phyloP scores from a whole-genome alignment of 2,329 filamentous ascomycete genomes.

The Emmonsia crescens region DNA sequence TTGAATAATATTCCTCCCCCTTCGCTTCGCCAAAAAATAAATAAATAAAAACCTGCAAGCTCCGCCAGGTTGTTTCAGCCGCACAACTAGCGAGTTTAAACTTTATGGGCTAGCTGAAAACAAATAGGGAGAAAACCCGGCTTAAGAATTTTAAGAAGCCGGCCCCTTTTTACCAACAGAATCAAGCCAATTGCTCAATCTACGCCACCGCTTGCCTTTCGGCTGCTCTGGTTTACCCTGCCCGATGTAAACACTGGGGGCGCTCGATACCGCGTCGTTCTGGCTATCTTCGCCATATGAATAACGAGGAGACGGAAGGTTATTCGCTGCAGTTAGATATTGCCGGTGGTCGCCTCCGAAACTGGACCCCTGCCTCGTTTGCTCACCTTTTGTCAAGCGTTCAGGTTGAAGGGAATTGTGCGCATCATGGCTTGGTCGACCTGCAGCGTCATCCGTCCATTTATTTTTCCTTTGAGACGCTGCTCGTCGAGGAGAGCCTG shows the following conservation, averaged over 20 bases:
- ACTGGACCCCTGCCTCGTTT: background rate
- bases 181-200: conserved; percentile 5
- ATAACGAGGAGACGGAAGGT: background rate
- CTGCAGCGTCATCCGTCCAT: background rate
- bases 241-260: background rate
- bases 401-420: background rate
- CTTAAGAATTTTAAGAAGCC: background rate
- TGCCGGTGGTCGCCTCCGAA: background rate
- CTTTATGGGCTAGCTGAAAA: too few relatives aligned
- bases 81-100: background rate
- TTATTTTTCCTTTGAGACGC: background rate
- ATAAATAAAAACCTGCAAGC: background rate
- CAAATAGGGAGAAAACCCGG: background rate
- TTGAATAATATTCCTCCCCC: too few relatives aligned
- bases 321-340: background rate
- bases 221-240: background rate
- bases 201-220: conserved; percentile 6
- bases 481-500: background rate
- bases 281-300: background rate
- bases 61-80: background rate
- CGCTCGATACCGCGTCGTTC: background rate
- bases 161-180: background rate
- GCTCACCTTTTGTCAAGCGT: background rate
- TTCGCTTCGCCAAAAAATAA: too few relatives aligned
- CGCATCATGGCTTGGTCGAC: background rate